Evolutionary conservation across 352 stramenopile genomes (phyloP).

Genomic region (Globisporangium iwayamae): DNA sequence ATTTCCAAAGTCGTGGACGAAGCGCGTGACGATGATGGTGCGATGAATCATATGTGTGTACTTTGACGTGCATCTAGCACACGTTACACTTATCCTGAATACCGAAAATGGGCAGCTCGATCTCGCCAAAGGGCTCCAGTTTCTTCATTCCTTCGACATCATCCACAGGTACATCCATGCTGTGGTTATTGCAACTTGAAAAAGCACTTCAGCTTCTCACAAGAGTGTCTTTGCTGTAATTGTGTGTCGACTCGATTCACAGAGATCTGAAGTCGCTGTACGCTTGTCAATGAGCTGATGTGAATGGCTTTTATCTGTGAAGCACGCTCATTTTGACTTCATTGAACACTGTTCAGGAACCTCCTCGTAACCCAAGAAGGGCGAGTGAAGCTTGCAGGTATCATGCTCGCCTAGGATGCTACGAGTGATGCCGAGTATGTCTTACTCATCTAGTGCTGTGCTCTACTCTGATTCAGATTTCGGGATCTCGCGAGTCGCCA

Average conservation of each 20-base stretch:
- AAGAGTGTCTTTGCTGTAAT: background rate
- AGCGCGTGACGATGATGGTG: constrained; percentile 76
- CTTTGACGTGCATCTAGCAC: background rate
- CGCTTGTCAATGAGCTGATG: background rate
- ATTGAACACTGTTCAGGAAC: constrained; percentile 43
- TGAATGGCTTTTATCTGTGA: background rate
- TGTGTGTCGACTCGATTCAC: background rate
- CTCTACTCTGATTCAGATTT: constrained; percentile 40
- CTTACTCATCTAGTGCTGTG: background rate
- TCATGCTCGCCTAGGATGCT: background rate
- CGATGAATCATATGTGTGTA: background rate
- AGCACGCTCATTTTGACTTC: background rate
- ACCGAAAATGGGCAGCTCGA: constrained; percentile 38
- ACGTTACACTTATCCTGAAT: background rate
- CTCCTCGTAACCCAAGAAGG: constrained; percentile 70
- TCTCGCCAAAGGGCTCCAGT: constrained; percentile 64
- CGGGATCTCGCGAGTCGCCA: constrained; percentile 61
- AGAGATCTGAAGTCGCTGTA: constrained; percentile 83
- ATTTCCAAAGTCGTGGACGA: constrained; percentile 76
- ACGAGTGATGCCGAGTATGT: background rate
- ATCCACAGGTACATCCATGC: constrained; percentile 49
- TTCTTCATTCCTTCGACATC: constrained; percentile 79
- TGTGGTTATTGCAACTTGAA: background rate
- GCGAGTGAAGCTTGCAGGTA: constrained; percentile 67
- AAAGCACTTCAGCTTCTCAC: background rate